Conservation (phyloP, 805 yeast genomes). For the Myxozyma geophila region DNA sequence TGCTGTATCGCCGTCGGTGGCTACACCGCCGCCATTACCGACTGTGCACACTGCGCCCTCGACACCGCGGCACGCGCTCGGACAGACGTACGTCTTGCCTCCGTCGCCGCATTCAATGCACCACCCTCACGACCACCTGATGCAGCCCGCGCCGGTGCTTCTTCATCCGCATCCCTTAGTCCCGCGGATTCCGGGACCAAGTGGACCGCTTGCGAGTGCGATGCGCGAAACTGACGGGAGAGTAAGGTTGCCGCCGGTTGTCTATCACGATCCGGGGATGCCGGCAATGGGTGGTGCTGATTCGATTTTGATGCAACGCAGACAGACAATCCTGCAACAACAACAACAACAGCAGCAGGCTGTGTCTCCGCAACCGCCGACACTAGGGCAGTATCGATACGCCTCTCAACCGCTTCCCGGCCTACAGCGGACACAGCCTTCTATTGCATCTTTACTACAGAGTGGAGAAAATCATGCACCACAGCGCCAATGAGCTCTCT, state of each 20-base stretch:
- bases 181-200: slow-evolving; percentile 7
- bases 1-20: too few relatives aligned
- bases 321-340: background rate
- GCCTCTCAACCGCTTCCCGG: too few relatives aligned
- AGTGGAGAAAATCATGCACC: too few relatives aligned
- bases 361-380: background rate
- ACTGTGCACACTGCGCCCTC: too few relatives aligned
- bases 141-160: background rate
- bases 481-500: too few relatives aligned
- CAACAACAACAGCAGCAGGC: slow-evolving; percentile 5
- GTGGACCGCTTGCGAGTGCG: background rate
- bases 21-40: too few relatives aligned
- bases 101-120: background rate
- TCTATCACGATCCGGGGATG: slow-evolving; percentile 6
- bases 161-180: background rate
- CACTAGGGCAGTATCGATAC: too few relatives aligned
- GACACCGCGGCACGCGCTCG: background rate
- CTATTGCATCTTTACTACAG: too few relatives aligned
- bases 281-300: slow-evolving; percentile 12
- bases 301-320: slow-evolving; percentile 5
- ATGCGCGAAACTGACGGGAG: slow-evolving; percentile 21
- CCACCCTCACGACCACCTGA: background rate
- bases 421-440: too few relatives aligned
- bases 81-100: background rate
- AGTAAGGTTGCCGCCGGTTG: slow-evolving; percentile 25